Evolutionary conservation across 1,284 basidiomycete species (phyloP), one percentile per base, ranked within the genome.

Genomic region (Melampsora larici-populina): DNA sequence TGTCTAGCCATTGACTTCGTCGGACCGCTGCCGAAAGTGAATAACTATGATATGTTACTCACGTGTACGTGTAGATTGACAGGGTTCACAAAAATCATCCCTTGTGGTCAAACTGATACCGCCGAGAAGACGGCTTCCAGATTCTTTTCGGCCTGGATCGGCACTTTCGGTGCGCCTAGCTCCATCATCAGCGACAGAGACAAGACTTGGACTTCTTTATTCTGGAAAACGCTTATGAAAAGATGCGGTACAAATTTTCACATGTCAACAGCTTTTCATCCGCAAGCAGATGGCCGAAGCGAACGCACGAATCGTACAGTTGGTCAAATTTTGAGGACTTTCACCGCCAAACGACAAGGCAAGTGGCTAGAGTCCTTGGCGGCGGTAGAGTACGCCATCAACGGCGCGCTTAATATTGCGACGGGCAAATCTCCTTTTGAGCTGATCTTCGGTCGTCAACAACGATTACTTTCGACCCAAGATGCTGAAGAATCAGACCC

Each of bases 221-320:
- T 65, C 11, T 65, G 63, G 63, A 65, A 65, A 18, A 9, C 13
- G 5, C 63, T 63, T 5, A 63, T 63, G 62, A 33, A 63, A 18
- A 63, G 26, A 29, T n/a, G 36, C 7, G 13, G 13, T 24, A 36
- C 46, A 21, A 65, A 33, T 9, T 65, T 65, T 29, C 63, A 65
- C 63, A 36, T 33, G 63, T 82, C 80, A 0, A 79, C 80, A 0
- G 75, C 81, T 0, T 83, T 78, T 69, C 83, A 81, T 80, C 82
- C 82, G 0, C 64, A 82, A 65, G 81, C 81, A 0, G 82, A 83
- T 58, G 81, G 82, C 26, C 18, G 68, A 0, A 83, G 81, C n/a
- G 83, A 86, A 79, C 65, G 79, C 0, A 81, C 83, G 0, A 85
- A 85, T 66, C 84, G 84, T 51, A 85, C 83, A 0, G 75, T 86